Conservation (phyloP, 257 asterid species). For the Osmanthus fragrans region DNA sequence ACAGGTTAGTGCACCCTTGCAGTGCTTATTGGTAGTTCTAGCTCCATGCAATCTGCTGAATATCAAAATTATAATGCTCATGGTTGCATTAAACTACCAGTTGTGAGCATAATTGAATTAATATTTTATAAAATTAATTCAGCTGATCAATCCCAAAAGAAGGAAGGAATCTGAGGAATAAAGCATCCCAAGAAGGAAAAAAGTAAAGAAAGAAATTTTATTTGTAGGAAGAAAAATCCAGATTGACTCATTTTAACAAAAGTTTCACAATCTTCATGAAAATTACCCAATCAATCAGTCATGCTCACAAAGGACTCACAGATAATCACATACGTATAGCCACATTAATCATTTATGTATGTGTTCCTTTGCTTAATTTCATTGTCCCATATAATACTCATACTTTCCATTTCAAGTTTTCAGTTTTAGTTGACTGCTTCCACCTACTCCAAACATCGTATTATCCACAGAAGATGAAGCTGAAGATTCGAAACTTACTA, state of each 20-base stretch:
- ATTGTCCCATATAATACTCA: not conserved
- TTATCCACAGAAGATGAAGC: not conserved
- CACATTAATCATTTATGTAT: not conserved
- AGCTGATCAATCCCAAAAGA: not conserved
- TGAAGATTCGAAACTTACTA: constrained; percentile 1
- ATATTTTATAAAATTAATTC: not conserved
- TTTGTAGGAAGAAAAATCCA: not conserved
- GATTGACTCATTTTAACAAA: not conserved
- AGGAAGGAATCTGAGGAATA: not conserved
- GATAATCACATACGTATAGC: not conserved
- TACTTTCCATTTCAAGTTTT: not conserved
- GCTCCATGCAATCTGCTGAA: not conserved
- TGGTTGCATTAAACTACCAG: not conserved
- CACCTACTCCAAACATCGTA: not conserved
- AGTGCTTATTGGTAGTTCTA: not conserved
- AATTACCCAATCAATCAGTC: not conserved
- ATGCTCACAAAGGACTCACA: not conserved
- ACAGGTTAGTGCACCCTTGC: not conserved
- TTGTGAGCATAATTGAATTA: not conserved
- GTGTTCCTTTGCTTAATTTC: not conserved
- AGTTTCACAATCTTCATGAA: not conserved
- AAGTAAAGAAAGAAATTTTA: not conserved
- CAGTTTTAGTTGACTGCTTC: not conserved
- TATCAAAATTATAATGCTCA: not conserved
- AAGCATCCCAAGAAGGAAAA: not conserved